Conservation (phyloP, 1,284 basidiomycete species). For the Marasmius tenuissimus region DNA sequence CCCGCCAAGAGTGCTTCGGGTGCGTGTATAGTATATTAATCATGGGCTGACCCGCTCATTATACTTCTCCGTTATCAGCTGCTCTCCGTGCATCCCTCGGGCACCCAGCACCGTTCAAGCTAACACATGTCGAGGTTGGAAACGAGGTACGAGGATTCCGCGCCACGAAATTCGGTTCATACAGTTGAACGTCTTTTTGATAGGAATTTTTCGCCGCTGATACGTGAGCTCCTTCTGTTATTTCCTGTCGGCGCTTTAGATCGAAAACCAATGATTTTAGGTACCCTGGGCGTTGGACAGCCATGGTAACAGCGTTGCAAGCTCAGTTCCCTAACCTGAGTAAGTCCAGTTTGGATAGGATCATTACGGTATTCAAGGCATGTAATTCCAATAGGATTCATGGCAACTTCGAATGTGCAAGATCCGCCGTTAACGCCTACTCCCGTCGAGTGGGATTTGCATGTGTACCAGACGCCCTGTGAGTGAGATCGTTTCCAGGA, state of each 20-base stretch:
- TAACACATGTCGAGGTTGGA: constrained; percentile 52
- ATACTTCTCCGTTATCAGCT: constrained; percentile 26
- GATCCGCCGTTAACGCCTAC: constrained; percentile 51
- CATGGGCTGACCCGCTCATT: background rate
- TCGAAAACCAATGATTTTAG: constrained; percentile 25
- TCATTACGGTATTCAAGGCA: too few relatives aligned
- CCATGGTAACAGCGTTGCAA: constrained; percentile 54
- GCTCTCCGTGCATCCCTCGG: constrained; percentile 52
- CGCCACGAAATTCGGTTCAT: background rate
- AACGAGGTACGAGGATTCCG: constrained; percentile 45
- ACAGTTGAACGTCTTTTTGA: background rate
- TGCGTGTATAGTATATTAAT: constrained; percentile 13
- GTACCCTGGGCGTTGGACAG: constrained; percentile 62
- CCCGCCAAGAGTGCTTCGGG: constrained; percentile 36
- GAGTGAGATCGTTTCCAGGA: constrained; percentile 31
- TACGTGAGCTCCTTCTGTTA: background rate
- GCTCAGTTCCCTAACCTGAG: constrained; percentile 62
- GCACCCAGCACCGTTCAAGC: constrained; percentile 46
- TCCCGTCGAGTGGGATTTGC: constrained; percentile 60
- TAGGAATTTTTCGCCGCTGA: background rate
- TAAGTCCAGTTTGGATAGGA: constrained; percentile 27
- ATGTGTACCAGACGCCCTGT: constrained; percentile 62
- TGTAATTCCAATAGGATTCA: constrained; percentile 47
- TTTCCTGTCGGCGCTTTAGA: background rate
- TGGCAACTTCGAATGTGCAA: constrained; percentile 53